phyloP scores from a whole-genome alignment of 2,329 filamentous ascomycete species.

The Pseudogymnoascus destructans region DNA sequence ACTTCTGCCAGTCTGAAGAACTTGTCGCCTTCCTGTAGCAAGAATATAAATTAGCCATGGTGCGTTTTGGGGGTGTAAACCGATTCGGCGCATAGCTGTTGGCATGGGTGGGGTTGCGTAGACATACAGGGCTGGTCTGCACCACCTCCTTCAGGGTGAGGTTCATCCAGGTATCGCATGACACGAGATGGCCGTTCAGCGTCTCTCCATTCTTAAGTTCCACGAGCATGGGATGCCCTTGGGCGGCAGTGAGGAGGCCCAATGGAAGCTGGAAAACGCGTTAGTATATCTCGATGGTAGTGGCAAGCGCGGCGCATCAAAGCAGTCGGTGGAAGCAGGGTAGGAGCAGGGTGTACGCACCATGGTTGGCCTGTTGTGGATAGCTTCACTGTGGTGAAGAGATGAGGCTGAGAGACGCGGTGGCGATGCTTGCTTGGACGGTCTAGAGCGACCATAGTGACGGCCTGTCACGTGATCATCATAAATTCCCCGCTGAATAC shows the following conservation, averaged over 20 bases:
- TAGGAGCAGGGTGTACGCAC: background rate
- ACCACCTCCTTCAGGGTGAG: slow-evolving; percentile 93
- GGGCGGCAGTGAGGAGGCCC: slow-evolving; percentile 84
- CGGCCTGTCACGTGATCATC: background rate
- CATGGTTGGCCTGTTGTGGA: slow-evolving; percentile 5
- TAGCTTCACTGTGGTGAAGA: slow-evolving; percentile 3
- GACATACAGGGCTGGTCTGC: slow-evolving; percentile 68
- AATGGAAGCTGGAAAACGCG: slow-evolving; percentile 42
- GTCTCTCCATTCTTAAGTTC: slow-evolving; percentile 97
- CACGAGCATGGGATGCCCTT: slow-evolving; percentile 95
- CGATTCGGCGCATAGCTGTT: background rate
- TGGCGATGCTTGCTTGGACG: slow-evolving; percentile 9
- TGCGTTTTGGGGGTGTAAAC: background rate
- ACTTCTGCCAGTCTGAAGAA: slow-evolving; percentile 87
- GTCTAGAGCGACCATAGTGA: too few relatives aligned
- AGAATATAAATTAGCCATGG: background rate
- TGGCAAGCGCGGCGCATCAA: background rate
- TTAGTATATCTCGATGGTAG: background rate
- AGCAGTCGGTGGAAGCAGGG: background rate
- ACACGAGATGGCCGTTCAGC: slow-evolving; percentile 87
- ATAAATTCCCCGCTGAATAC: background rate
- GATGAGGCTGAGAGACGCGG: background rate
- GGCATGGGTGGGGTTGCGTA: background rate
- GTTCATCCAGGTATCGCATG: slow-evolving; percentile 99
- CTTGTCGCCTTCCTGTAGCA: slow-evolving; percentile 69